Evolutionary conservation across 257 asterid genomes (phyloP).

Genomic region (Fraxinus excelsior): DNA sequence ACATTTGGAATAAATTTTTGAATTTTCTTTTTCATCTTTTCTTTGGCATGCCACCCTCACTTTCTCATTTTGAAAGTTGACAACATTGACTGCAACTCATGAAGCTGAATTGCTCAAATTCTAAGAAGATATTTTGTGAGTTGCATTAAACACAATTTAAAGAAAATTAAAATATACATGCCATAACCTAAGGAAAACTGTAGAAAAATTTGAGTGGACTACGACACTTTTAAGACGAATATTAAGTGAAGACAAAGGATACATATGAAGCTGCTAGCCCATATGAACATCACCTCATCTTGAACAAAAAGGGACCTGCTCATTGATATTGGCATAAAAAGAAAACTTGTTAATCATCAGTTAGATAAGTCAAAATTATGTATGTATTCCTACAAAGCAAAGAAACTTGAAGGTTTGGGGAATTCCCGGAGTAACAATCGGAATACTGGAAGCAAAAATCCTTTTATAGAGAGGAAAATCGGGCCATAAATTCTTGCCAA

Average conservation of each 20-base stretch:
- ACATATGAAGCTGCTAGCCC: not conserved
- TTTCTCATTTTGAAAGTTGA: no score
- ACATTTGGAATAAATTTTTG: no score
- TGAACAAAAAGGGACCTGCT: not conserved
- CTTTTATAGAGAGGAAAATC: not conserved
- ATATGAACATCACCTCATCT: not conserved
- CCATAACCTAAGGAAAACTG: no score
- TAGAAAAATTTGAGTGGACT: no score
- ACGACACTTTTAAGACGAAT: not conserved
- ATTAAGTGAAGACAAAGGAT: not conserved
- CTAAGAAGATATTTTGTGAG: no score
- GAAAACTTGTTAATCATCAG: not conserved
- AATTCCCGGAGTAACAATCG: not conserved
- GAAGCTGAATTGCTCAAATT: no score
- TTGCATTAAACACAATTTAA: no score
- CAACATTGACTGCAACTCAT: no score
- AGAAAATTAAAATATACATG: no score
- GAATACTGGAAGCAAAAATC: not conserved
- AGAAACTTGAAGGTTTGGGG: not conserved
- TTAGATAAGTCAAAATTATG: not conserved
- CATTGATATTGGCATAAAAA: not conserved
- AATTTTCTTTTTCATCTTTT: no score
- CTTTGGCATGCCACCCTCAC: no score
- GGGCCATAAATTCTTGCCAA: not conserved
- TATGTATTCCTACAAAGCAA: not conserved